A percentile compares a stretch with the other conserved stretches of the same genome.
Conservation (phyloP, 164 flowering plant genomes). For the Dillenia turbinata region DNA sequence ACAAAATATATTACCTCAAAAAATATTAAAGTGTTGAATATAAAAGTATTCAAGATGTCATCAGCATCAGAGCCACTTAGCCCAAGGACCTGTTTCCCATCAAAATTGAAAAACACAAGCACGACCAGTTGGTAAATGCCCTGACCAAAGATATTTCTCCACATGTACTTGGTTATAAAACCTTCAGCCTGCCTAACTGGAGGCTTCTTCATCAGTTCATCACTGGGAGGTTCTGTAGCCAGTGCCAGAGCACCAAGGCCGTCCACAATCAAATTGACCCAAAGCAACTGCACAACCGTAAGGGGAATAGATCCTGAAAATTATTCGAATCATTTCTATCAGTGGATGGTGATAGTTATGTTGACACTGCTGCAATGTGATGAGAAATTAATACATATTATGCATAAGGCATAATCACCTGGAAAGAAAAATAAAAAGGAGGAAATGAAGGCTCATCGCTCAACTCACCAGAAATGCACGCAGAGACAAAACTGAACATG, state of each 20-base stretch:
- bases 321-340: not conserved
- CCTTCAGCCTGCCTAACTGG: slow-evolving; percentile 61
- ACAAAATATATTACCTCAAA: slow-evolving; percentile 43
- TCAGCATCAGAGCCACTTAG: slow-evolving; percentile 46
- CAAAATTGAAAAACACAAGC: slow-evolving; percentile 45
- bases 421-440: too few relatives aligned
- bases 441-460: not conserved
- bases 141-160: slow-evolving; percentile 70
- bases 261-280: slow-evolving; percentile 81
- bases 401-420: too few relatives aligned
- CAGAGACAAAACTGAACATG: slow-evolving; percentile 14
- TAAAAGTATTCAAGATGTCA: slow-evolving; percentile 44
- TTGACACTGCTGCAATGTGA: too few relatives aligned
- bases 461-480: slow-evolving; percentile 11
- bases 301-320: slow-evolving; percentile 62
- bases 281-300: slow-evolving; percentile 66
- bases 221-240: slow-evolving; percentile 84
- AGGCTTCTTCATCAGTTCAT: slow-evolving; percentile 57
- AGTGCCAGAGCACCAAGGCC: slow-evolving; percentile 70
- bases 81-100: slow-evolving; percentile 38
- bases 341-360: too few relatives aligned
- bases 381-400: too few relatives aligned
- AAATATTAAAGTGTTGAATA: slow-evolving; percentile 70
- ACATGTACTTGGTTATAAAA: slow-evolving; percentile 60
- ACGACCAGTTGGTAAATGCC: slow-evolving; percentile 52